Evolutionary conservation across 495 filamentous ascomycete species (phyloP).

Genomic region (Annulohypoxylon maeteangense): DNA sequence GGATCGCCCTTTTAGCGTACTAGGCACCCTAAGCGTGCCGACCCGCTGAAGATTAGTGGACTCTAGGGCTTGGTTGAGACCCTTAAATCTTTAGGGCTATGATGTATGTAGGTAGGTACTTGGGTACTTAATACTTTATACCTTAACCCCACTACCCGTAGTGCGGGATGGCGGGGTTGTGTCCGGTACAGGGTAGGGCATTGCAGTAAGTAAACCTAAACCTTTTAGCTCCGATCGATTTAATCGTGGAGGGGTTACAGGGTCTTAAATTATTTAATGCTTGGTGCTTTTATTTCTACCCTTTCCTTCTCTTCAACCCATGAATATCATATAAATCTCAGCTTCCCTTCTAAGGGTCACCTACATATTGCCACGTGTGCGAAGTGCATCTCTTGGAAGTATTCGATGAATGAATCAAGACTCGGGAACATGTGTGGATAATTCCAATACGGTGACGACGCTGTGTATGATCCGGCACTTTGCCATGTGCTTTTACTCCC

Average conservation of each 20-base stretch:
- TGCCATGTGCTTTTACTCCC: slow-evolving; percentile 28
- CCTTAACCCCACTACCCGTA: not conserved
- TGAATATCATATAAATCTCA: not conserved
- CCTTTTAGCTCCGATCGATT: not conserved
- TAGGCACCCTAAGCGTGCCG: not conserved
- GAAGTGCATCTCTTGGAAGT: slow-evolving; percentile 22
- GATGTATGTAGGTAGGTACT: too few species aligned
- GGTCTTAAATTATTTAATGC: too few species aligned
- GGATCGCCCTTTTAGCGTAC: not conserved
- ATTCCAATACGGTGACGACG: slow-evolving; percentile 21
- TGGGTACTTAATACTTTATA: not conserved
- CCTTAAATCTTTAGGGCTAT: too few species aligned
- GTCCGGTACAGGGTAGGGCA: too few species aligned
- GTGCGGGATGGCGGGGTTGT: not conserved
- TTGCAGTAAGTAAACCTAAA: too few species aligned
- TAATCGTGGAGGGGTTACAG: not conserved
- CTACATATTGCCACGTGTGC: slow-evolving; percentile 31
- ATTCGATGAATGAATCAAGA: slow-evolving; percentile 15
- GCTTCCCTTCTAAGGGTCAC: not conserved
- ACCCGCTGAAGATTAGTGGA: slow-evolving; percentile 1
- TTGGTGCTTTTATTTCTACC: not conserved
- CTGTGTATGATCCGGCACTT: slow-evolving; percentile 26
- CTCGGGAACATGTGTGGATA: slow-evolving; percentile 16
- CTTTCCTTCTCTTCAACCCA: not conserved
- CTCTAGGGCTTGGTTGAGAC: not conserved